phyloP scores from a whole-genome alignment of 169 alveolate genomes.

The Plasmodium berghei region DNA sequence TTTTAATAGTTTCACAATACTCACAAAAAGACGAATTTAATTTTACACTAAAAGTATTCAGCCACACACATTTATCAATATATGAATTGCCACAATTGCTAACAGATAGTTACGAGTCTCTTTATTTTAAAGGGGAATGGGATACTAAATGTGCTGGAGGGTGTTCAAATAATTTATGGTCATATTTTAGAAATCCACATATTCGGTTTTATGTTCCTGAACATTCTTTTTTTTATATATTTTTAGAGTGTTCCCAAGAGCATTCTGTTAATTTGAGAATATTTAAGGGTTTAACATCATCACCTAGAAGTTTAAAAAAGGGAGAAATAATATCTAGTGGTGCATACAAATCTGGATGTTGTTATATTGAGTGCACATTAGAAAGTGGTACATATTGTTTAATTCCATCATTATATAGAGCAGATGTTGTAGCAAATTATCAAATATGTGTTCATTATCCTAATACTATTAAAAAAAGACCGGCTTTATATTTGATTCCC shows the following conservation, averaged over 20 bases:
- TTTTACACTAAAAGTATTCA: slow-evolving; percentile 78
- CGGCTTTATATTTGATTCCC: slow-evolving; percentile 64
- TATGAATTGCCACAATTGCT: slow-evolving; percentile 79
- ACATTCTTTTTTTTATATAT: slow-evolving; percentile 71
- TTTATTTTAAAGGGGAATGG: slow-evolving; percentile 82
- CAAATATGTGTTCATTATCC: slow-evolving; percentile 76
- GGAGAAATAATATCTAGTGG: slow-evolving; percentile 84
- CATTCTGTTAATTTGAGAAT: slow-evolving; percentile 87
- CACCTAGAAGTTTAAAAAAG: slow-evolving; percentile 83
- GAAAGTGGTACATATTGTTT: slow-evolving; percentile 79
- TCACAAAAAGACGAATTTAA: slow-evolving; percentile 81
- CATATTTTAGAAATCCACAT: slow-evolving; percentile 87
- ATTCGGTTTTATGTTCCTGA: slow-evolving; percentile 80
- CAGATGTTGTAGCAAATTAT: slow-evolving; percentile 47
- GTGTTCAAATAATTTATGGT: slow-evolving; percentile 85
- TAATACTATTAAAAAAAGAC: slow-evolving; percentile 34
- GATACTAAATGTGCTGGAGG: slow-evolving; percentile 82
- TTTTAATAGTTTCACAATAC: slow-evolving; percentile 79
- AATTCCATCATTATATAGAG: slow-evolving; percentile 81
- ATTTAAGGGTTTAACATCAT: slow-evolving; percentile 83
- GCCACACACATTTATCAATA: slow-evolving; percentile 74
- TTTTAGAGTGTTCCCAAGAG: slow-evolving; percentile 83
- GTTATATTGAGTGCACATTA: slow-evolving; percentile 76
- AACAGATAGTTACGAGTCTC: slow-evolving; percentile 56
- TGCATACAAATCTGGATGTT: slow-evolving; percentile 85